These are phyloP conservation scores for Danielia oregonensis DNA, from an alignment of 805 yeast genomes.

Conservation along the genomic window DNA sequence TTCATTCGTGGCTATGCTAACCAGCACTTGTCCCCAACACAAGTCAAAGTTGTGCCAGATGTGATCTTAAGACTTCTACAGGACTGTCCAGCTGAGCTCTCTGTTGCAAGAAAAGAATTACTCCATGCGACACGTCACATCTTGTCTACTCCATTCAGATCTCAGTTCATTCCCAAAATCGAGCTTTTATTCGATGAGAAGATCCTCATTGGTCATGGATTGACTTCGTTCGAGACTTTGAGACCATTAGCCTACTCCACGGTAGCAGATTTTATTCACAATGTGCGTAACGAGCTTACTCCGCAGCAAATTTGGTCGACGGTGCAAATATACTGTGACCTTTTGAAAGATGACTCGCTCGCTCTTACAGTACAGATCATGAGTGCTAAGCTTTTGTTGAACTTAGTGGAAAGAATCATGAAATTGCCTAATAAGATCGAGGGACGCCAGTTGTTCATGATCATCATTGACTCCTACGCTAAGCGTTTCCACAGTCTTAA, in stretches of 20 bases:
- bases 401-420: slow-evolving; percentile 84
- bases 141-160: slow-evolving; percentile 82
- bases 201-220: slow-evolving; percentile 86
- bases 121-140: slow-evolving; percentile 93
- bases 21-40: slow-evolving; percentile 44
- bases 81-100: slow-evolving; percentile 92
- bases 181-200: slow-evolving; percentile 82
- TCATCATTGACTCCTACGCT: slow-evolving; percentile 84
- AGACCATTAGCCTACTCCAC: slow-evolving; percentile 93
- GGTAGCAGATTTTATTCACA: slow-evolving; percentile 93
- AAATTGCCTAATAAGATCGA: slow-evolving; percentile 78
- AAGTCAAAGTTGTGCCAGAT: slow-evolving; percentile 70
- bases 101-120: slow-evolving; percentile 87
- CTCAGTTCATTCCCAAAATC: slow-evolving; percentile 78
- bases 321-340: slow-evolving; percentile 74
- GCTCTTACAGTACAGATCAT: slow-evolving; percentile 91
- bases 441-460: slow-evolving; percentile 77
- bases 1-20: slow-evolving; percentile 80
- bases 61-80: slow-evolving; percentile 80
- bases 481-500: slow-evolving; percentile 76
- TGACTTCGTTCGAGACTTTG: slow-evolving; percentile 84
- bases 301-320: slow-evolving; percentile 85
- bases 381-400: slow-evolving; percentile 88
- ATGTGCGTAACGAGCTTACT: slow-evolving; percentile 78
- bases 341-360: slow-evolving; percentile 74